Conservation (phyloP, 1,284 basidiomycete genomes). For the Cutaneotrichosporon curvatum region DNA sequence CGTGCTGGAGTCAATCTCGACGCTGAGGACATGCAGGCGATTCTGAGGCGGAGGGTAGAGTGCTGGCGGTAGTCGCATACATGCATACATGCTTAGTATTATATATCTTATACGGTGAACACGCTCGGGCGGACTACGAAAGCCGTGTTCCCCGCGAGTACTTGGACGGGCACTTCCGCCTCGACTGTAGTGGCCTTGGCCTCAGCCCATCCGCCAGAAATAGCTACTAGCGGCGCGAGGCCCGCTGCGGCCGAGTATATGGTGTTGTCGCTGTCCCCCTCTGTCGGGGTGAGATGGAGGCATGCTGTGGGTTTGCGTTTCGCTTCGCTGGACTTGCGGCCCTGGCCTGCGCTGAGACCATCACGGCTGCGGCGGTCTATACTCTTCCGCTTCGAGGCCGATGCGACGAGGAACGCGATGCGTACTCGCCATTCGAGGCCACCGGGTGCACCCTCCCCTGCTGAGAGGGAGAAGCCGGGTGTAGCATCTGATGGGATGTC, state of each 20-base stretch:
- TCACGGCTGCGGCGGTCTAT: not conserved
- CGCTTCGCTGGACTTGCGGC: constrained; percentile 52
- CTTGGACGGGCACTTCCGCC: constrained; percentile 79
- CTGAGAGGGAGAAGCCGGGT: constrained; percentile 59
- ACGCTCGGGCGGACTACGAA: constrained; percentile 49
- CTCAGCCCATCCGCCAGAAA: constrained; percentile 40
- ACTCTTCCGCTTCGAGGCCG: constrained; percentile 48
- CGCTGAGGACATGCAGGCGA: constrained; percentile 29
- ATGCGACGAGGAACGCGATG: constrained; percentile 68
- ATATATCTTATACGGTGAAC: constrained; percentile 13
- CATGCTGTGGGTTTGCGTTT: constrained; percentile 23
- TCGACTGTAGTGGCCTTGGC: constrained; percentile 73
- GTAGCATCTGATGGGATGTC: constrained; percentile 84
- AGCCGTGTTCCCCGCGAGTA: constrained; percentile 81
- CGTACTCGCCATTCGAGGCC: constrained; percentile 81
- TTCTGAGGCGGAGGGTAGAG: constrained; percentile 39
- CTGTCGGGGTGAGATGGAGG: constrained; percentile 18
- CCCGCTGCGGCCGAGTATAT: constrained; percentile 48
- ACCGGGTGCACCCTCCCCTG: constrained; percentile 50
- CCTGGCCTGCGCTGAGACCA: constrained; percentile 42
- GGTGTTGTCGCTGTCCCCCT: constrained; percentile 18
- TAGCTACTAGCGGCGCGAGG: constrained; percentile 53
- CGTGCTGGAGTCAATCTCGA: constrained; percentile 24
- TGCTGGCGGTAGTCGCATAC: constrained; percentile 29
- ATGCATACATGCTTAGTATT: not conserved